phyloP scores from a whole-genome alignment of 108 stramenopile genomes.

The Fistulifera pelliculosa region DNA sequence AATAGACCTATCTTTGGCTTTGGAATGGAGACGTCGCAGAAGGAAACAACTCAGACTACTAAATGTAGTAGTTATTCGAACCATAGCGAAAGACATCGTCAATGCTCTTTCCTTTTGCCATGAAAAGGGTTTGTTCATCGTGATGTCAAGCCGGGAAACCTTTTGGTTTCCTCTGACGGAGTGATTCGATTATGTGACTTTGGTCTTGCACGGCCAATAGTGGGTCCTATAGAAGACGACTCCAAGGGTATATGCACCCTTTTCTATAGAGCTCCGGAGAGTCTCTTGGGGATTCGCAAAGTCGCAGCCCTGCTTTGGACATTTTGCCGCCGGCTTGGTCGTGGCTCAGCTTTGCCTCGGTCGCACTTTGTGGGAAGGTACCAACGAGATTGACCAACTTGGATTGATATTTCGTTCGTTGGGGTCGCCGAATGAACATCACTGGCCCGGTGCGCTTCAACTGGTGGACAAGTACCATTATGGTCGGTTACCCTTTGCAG shows the following conservation, averaged over 20 bases:
- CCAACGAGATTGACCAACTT: conserved; percentile 64
- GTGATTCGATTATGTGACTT: conserved; percentile 67
- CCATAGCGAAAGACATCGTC: conserved; percentile 48
- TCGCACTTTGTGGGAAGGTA: conserved; percentile 44
- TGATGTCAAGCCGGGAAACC: conserved; percentile 92
- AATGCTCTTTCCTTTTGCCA: conserved; percentile 86
- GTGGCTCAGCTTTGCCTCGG: conserved; percentile 45
- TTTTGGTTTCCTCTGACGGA: conserved; percentile 50
- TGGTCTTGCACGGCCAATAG: conserved; percentile 37
- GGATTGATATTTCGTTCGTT: conserved; percentile 40
- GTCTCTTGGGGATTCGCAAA: conserved; percentile 33
- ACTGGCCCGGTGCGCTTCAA: conserved; percentile 34
- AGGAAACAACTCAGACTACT: conserved; percentile 20
- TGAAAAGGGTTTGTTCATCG: conserved; percentile 80
- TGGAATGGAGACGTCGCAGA: conserved; percentile 40
- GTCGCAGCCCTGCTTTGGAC: conserved; percentile 32
- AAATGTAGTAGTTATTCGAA: conserved; percentile 24
- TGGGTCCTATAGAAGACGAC: conserved; percentile 1
- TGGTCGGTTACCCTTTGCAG: conserved; percentile 43
- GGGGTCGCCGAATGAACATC: conserved; percentile 54
- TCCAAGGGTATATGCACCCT: conserved; percentile 53
- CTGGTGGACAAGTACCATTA: conserved; percentile 39
- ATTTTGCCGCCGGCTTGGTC: conserved; percentile 56
- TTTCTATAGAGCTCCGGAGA: conserved; percentile 73
- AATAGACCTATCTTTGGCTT: conserved; percentile 43